Base-by-base conservation (phyloP, 2,329 filamentous ascomycete genomes). In the Colletotrichum sp. region DNA sequence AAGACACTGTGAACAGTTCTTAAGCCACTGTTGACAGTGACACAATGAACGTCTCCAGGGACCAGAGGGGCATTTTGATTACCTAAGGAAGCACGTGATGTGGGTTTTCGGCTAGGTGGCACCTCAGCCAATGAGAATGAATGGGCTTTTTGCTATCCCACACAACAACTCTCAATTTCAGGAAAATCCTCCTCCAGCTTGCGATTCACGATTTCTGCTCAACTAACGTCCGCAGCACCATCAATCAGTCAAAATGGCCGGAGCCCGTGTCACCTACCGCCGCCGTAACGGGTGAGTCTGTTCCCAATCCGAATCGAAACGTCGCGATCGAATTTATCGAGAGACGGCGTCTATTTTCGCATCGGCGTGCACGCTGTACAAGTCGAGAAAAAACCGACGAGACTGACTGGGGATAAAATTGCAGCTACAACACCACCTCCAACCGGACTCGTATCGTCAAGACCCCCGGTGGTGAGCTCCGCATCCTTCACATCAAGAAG, bases 401-500 rank as follows among this genome's bases (percentile, higher is more conserved):
- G 78, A 77, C 79, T 80, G 77, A 79, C 78, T 67, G 75, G 48
- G 69, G 65, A 66, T n/a, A 77, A 63, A 76, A 18, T 52, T 79
- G 74, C 85, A 97, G 95, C 87, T 99, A 99, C 95, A 99, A 99
- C 94, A 99, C 96, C 88, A 91, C 91, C 87, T 98, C 95, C 88
- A 98, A 99, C 94, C 95, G 96, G 90, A 96, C 97, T 87, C 94
- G 97, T 87, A 92, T 98, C 85, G 88, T 98, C 89, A 97, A 97
- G 93, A 99, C 97, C 82, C 97, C 98, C 82, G 98, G 97, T 88
- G 97, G 97, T 87, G 93, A 96, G 88, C 93, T 98, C 85, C 94
- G 97, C 88, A 94, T 98, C 87, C 94, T 99, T 84, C 96, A 99
- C 94, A 96, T 98, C 92, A 99, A 99, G 95, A 99, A 99, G 95